A percentile compares a stretch with the other conserved stretches of the same genome.
Evolutionary conservation across 2,329 filamentous ascomycete species (phyloP).

Genomic region (Aspergillus sp.): DNA sequence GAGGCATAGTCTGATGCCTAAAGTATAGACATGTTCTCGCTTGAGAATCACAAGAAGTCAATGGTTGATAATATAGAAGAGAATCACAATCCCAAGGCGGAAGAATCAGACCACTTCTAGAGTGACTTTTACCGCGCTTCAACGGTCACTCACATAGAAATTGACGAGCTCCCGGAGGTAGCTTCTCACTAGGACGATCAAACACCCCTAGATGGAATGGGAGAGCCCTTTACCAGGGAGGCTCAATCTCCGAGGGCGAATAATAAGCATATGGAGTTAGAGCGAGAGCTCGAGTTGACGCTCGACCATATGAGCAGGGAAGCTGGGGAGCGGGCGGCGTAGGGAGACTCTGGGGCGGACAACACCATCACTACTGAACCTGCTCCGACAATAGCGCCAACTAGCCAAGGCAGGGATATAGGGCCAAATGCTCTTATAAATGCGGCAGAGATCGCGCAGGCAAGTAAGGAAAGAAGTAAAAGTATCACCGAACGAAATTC

Average conservation of each 20-base stretch:
- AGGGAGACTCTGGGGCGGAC: background rate
- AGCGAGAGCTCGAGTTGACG: background rate
- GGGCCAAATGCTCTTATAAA: background rate
- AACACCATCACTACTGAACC: background rate
- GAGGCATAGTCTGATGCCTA: background rate
- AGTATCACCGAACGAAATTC: background rate
- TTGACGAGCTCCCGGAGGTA: background rate
- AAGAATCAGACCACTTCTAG: background rate
- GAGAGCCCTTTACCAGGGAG: background rate
- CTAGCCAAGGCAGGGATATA: background rate
- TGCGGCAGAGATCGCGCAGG: background rate
- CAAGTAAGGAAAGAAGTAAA: background rate
- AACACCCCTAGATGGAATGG: background rate
- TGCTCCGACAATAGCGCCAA: background rate
- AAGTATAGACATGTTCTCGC: background rate
- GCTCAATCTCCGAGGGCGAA: background rate
- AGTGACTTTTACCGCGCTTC: background rate
- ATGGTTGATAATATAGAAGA: background rate
- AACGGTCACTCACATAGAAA: conserved; percentile 1
- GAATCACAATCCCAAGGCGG: background rate
- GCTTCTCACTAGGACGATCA: background rate
- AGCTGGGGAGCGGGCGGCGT: background rate
- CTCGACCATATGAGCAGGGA: background rate
- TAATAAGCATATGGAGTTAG: background rate
- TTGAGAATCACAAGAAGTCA: background rate